Base-by-base conservation (phyloP, 2,329 filamentous ascomycete species). In the Aspergillus sclerotialis region DNA sequence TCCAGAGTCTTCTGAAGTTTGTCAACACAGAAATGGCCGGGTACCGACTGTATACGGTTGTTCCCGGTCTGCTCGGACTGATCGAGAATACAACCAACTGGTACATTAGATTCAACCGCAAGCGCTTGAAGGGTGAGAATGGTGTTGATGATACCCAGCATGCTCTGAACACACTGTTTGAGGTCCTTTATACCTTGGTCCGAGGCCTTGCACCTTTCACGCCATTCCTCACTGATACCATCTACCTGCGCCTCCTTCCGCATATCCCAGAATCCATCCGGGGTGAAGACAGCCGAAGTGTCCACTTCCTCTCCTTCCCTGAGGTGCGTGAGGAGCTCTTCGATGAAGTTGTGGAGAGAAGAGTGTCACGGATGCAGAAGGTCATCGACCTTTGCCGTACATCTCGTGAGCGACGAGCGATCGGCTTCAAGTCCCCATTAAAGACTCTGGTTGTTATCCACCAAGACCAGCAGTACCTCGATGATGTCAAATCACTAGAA, bases 71-170 rank as follows among this genome's bases (percentile, higher is more conserved):
- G 40, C 73, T 94, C 12, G 75, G 75, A 38, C 75, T 94, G 52
- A 93, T 95, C 45, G 90, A 95, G 53, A 88, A 93, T 64, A 88
- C 85, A 4, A 95, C 89, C n/a, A 96, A 96, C 64, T 95, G 89
- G 89, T 95, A 95, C 65, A 95, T 95, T 59, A 78, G 88, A 41
- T 93, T 94, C 70, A 95, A 95, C 69, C 77, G 89, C 35, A 84
- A 84, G 61, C 79, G 89, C 35, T 72, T 94, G 46, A 95, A 94
- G 77, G 89, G 89, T 28, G 88, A 93, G 56, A 80, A 86, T 45
- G 87, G 88, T 12, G 64, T 86, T 15, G 76, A 89, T 10, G 92
- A 96, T 57, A 95, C 92, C 8, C 70, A 82, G 32, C 86, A 94
- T 53, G 92, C 90, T 1, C 72, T 98, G 35, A 94, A 96, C 64